These are phyloP conservation scores for Trichosporon asahii DNA, from an alignment of 1,284 basidiomycete genomes.

Conservation along the genomic window DNA sequence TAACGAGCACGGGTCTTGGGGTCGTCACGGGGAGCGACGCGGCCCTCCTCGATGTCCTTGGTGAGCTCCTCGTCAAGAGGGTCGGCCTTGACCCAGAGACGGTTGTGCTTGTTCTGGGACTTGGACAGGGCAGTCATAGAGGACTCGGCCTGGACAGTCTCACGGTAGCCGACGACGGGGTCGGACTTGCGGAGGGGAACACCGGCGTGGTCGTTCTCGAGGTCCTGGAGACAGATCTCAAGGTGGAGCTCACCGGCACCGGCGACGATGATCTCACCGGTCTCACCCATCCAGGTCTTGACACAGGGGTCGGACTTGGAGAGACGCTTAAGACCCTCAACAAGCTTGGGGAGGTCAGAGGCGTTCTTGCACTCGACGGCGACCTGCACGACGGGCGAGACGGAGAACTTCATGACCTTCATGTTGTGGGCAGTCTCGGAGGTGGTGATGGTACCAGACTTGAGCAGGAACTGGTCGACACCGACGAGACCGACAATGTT, in stretches of 20 bases:
- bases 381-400: constrained; percentile 98
- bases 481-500: constrained; percentile 99
- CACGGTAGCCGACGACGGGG: constrained; percentile 97
- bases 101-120: constrained; percentile 99
- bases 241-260: constrained; percentile 99
- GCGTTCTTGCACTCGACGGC: constrained; percentile 99
- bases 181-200: constrained; percentile 98
- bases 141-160: constrained; percentile 96
- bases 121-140: constrained; percentile 96
- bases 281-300: constrained; percentile 88
- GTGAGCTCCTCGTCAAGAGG: constrained; percentile 93
- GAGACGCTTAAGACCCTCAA: constrained; percentile 99
- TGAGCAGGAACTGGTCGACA: constrained; percentile 99
- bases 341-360: constrained; percentile 96
- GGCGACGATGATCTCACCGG: constrained; percentile 97
- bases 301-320: constrained; percentile 99
- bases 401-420: constrained; percentile 99
- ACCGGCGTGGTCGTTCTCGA: constrained; percentile 99
- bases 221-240: constrained; percentile 99
- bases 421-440: constrained; percentile 99
- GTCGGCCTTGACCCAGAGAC: constrained; percentile 88
- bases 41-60: constrained; percentile 85
- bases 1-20: constrained; percentile 94
- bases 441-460: constrained; percentile 95
- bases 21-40: constrained; percentile 89